phyloP scores from a whole-genome alignment of 2,329 filamentous ascomycete genomes.

The Westerdykella sp. region DNA sequence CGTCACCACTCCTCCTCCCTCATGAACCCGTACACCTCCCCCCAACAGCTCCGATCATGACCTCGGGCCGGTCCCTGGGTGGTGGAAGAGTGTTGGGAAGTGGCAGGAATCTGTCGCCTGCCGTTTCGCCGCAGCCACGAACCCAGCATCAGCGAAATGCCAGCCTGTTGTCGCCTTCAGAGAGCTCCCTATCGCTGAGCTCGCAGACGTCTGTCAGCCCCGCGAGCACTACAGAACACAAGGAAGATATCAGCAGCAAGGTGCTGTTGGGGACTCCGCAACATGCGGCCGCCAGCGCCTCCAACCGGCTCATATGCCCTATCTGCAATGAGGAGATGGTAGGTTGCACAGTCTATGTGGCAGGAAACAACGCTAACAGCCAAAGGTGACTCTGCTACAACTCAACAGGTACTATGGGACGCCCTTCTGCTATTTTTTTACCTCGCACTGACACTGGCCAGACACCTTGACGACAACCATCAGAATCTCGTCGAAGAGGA shows the following conservation, averaged over 20 bases:
- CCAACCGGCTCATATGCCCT: slow-evolving; percentile 76
- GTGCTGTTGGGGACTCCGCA: slow-evolving; percentile 64
- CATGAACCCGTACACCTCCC: slow-evolving; percentile 14
- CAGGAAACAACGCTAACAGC: slow-evolving; percentile 17
- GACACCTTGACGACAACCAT: slow-evolving; percentile 81
- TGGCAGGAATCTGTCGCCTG: slow-evolving; percentile 72
- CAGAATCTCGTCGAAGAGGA: slow-evolving; percentile 81
- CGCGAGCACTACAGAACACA: slow-evolving; percentile 58
- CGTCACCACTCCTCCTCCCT: background rate
- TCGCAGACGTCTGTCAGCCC: slow-evolving; percentile 70
- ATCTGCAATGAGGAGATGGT: slow-evolving; percentile 99
- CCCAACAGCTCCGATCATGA: slow-evolving; percentile 25
- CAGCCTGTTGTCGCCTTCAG: slow-evolving; percentile 54
- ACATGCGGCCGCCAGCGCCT: slow-evolving; percentile 51
- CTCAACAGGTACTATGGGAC: slow-evolving; percentile 53
- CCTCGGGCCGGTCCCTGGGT: slow-evolving; percentile 62
- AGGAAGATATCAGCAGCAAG: slow-evolving; percentile 72
- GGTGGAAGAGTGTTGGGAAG: slow-evolving; percentile 87
- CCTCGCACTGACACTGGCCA: slow-evolving; percentile 26
- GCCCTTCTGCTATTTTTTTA: slow-evolving; percentile 2
- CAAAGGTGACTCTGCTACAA: slow-evolving; percentile 80
- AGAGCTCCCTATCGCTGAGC: slow-evolving; percentile 70
- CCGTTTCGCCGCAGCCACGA: slow-evolving; percentile 37
- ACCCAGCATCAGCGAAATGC: slow-evolving; percentile 38
- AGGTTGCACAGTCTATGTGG: slow-evolving; percentile 13